Evolutionary conservation across 225 moss, liverwort and hornwort genomes (phyloP).

Genomic region (Takakia lepidozioides): DNA sequence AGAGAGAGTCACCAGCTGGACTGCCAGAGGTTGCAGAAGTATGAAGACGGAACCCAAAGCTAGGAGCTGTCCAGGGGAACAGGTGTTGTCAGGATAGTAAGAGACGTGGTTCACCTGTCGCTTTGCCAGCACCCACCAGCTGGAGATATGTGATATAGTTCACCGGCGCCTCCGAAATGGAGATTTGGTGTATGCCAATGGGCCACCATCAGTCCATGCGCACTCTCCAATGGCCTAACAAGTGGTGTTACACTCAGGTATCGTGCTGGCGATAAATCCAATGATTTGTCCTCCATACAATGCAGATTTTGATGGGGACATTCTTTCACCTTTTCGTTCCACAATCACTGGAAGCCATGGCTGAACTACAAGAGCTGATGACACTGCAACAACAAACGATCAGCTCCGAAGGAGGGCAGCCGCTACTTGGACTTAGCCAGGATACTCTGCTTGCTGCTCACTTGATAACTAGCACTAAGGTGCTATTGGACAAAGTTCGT

Average conservation of each 20-base stretch:
- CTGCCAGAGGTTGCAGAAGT: constrained; percentile 35
- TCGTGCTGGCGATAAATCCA: constrained; percentile 72
- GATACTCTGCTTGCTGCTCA: constrained; percentile 74
- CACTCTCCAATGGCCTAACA: constrained; percentile 77
- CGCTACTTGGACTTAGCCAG: constrained; percentile 57
- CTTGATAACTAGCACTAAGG: constrained; percentile 49
- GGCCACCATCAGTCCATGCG: constrained; percentile 83
- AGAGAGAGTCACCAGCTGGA: constrained; percentile 43
- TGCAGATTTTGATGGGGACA: constrained; percentile 92
- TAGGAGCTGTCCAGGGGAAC: constrained; percentile 16
- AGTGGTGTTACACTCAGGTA: constrained; percentile 44
- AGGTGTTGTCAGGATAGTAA: constrained; percentile 30
- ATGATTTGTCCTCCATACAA: constrained; percentile 77
- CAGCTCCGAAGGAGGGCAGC: constrained; percentile 78
- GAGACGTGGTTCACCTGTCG: constrained; percentile 24
- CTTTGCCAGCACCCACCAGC: constrained; percentile 17
- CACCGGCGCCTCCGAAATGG: constrained; percentile 66
- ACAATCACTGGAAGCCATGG: constrained; percentile 68
- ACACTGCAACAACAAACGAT: constrained; percentile 58
- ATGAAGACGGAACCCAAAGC: constrained; percentile 19
- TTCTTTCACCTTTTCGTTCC: constrained; percentile 76
- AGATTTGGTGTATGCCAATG: constrained; percentile 74
- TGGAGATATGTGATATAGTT: constrained; percentile 60
- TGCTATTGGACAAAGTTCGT: constrained; percentile 37
- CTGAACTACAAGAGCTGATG: constrained; percentile 74